phyloP scores from a whole-genome alignment of 768 basidiomycete species.

The Rossbeevera mucosa region DNA sequence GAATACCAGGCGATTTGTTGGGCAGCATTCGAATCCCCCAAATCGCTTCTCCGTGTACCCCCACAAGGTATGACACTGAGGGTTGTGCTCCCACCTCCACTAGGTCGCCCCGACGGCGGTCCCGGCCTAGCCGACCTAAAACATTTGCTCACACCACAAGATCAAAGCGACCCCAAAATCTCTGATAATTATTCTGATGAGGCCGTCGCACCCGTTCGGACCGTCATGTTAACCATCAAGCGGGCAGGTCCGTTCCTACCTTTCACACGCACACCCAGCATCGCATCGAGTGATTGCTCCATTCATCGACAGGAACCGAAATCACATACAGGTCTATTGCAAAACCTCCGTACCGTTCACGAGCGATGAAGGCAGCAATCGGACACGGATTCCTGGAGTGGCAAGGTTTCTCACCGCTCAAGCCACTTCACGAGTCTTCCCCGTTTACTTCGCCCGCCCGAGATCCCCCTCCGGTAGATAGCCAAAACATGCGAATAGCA shows the following conservation, averaged over 20 bases:
- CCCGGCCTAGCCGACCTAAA: slow-evolving; percentile 30
- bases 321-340: slow-evolving; percentile 19
- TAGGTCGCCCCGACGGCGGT: slow-evolving; percentile 28
- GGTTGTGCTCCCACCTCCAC: slow-evolving; percentile 26
- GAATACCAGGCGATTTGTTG: slow-evolving; percentile 41
- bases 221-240: slow-evolving; percentile 15
- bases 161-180: neutral
- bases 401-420: slow-evolving; percentile 29
- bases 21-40: slow-evolving; percentile 43
- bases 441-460: slow-evolving; percentile 20
- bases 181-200: slow-evolving; percentile 5
- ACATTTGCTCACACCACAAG: slow-evolving; percentile 22
- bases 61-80: slow-evolving; percentile 27
- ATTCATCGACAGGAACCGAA: slow-evolving; percentile 7
- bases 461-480: slow-evolving; percentile 16
- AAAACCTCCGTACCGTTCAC: slow-evolving; percentile 28
- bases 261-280: neutral
- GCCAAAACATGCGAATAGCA: slow-evolving; percentile 27
- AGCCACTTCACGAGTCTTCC: slow-evolving; percentile 28
- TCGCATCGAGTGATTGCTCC: neutral
- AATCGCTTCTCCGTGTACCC: slow-evolving; percentile 37
- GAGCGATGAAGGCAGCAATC: slow-evolving; percentile 26
- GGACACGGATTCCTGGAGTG: slow-evolving; percentile 32
- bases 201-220: slow-evolving; percentile 4
- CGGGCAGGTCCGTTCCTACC: slow-evolving; percentile 22